Evolutionary conservation across 108 stramenopile genomes (phyloP).

Genomic region (Stephanodiscus triporus): DNA sequence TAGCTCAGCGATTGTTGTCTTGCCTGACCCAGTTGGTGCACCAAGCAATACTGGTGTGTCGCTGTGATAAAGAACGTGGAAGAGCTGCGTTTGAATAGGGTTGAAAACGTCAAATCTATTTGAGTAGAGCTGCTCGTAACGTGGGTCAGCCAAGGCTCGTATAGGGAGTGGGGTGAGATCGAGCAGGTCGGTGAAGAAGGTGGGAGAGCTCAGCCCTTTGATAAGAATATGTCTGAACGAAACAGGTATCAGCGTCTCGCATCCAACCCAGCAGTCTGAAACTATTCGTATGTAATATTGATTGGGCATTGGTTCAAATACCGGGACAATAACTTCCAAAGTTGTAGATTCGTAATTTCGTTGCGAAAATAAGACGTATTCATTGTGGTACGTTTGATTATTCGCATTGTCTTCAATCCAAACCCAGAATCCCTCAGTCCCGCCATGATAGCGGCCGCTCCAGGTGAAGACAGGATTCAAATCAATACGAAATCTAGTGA

Average conservation of each 20-base stretch:
- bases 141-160: constrained; percentile 79
- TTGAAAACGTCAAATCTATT: constrained; percentile 94
- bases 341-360: constrained; percentile 65
- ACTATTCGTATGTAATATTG: constrained; percentile 91
- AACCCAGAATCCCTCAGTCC: constrained; percentile 89
- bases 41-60: constrained; percentile 94
- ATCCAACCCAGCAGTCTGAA: constrained; percentile 95
- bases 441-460: constrained; percentile 84
- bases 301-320: constrained; percentile 85
- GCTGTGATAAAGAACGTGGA: constrained; percentile 88
- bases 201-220: constrained; percentile 67
- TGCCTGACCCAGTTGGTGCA: constrained; percentile 96
- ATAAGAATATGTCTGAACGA: constrained; percentile 82
- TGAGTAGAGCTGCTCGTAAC: constrained; percentile 86
- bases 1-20: constrained; percentile 90
- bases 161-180: constrained; percentile 93
- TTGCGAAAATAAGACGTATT: constrained; percentile 73
- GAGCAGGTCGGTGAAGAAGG: constrained; percentile 83
- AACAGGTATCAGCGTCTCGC: constrained; percentile 84
- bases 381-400: constrained; percentile 86
- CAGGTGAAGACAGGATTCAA: constrained; percentile 88
- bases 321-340: constrained; percentile 91
- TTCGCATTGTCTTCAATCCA: constrained; percentile 96
- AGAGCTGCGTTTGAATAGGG: constrained; percentile 91
- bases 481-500: constrained; percentile 61